Conservation (phyloP, 2,329 filamentous ascomycete genomes). For the Balansia obtecta region DNA sequence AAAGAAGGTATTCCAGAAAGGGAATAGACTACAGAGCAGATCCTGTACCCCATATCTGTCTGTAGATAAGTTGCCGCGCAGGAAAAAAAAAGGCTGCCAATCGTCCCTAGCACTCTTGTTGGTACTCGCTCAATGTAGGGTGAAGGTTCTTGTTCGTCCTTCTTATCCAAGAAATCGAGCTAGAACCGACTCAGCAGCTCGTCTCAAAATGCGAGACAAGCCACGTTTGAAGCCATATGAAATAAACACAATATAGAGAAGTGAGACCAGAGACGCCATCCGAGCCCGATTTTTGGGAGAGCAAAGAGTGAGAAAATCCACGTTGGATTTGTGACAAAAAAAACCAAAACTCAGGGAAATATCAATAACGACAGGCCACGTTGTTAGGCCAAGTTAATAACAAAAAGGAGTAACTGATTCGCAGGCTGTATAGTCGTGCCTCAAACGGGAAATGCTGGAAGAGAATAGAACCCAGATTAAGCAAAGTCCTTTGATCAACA, state of each 20-base stretch:
- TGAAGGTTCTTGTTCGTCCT: neutral
- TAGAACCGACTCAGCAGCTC: neutral
- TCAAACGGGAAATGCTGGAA: neutral
- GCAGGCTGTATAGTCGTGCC: neutral
- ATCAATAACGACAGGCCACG: neutral
- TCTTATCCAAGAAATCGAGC: neutral
- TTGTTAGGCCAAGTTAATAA: neutral
- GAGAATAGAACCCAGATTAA: neutral
- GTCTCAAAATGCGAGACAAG: neutral
- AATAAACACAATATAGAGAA: neutral
- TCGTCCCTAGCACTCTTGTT: neutral
- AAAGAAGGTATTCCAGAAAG: neutral
- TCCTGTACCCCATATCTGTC: neutral
- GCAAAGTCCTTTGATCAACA: neutral
- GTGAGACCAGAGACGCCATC: slow-evolving; percentile 3
- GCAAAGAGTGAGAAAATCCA: slow-evolving; percentile 15
- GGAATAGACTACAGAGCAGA: neutral
- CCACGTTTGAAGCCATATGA: neutral
- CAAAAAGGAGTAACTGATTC: neutral
- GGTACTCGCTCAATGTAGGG: neutral
- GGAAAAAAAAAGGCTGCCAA: neutral
- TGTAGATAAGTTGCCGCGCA: neutral
- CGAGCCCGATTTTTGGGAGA: slow-evolving; percentile 12
- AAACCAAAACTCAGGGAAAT: slow-evolving; percentile 19
- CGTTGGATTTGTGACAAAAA: slow-evolving; percentile 15